These are phyloP conservation scores for Exophiala sideris DNA, from an alignment of 2,329 filamentous ascomycete genomes.

Conservation along the genomic window DNA sequence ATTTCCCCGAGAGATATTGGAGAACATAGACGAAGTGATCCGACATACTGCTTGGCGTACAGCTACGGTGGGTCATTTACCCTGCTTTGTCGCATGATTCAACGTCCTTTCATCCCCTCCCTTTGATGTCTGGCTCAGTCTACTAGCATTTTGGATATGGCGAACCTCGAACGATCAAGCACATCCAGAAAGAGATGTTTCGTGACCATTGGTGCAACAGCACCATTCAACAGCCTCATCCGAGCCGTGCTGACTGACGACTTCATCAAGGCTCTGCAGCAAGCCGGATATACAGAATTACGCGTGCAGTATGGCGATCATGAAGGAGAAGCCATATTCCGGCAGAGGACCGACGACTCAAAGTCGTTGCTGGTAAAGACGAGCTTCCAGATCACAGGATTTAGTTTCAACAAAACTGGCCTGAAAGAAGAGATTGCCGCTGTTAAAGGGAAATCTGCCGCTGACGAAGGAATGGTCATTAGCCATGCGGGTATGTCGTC, in stretches of 20 bases:
- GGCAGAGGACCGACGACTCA: slow-evolving; percentile 31
- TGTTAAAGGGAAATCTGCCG: slow-evolving; percentile 44
- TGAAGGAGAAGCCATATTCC: slow-evolving; percentile 56
- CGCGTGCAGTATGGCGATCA: slow-evolving; percentile 73
- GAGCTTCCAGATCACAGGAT: slow-evolving; percentile 56
- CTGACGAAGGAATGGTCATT: slow-evolving; percentile 65
- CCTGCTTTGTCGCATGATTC: background rate
- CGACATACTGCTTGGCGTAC: slow-evolving; percentile 1
- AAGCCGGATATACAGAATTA: slow-evolving; percentile 65
- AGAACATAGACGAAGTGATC: background rate
- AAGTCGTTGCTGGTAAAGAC: slow-evolving; percentile 29
- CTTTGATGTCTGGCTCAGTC: background rate
- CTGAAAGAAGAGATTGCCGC: slow-evolving; percentile 58
- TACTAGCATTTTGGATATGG: slow-evolving; percentile 10
- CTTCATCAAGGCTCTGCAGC: slow-evolving; percentile 61
- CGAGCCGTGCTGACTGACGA: slow-evolving; percentile 58
- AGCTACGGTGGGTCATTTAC: background rate
- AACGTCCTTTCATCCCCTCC: background rate
- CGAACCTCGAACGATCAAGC: background rate
- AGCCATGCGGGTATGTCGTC: slow-evolving; percentile 74
- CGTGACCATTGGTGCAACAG: slow-evolving; percentile 89
- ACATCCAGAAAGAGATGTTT: slow-evolving; percentile 57
- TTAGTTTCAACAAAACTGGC: slow-evolving; percentile 63
- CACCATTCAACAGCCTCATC: slow-evolving; percentile 72
- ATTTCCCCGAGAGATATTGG: slow-evolving; percentile 9